Conservation (phyloP, 495 filamentous ascomycete genomes). For the Glutinoglossum americanum region DNA sequence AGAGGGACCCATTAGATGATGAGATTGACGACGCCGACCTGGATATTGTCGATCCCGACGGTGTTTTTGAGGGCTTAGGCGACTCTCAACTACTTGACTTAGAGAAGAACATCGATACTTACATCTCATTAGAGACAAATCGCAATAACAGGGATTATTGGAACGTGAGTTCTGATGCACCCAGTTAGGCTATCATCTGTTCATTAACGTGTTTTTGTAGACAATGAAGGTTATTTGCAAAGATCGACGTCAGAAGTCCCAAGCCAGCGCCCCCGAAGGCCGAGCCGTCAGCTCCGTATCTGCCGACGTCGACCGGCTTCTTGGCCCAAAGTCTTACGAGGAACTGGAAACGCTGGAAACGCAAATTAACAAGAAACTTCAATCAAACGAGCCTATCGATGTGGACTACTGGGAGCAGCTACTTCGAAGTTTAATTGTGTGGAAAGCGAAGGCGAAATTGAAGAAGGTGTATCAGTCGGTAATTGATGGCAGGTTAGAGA, state of each 20-base stretch:
- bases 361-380: conserved; percentile 64
- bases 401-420: conserved; percentile 96
- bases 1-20: conserved; percentile 57
- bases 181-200: not conserved
- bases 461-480: conserved; percentile 62
- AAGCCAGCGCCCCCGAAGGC: conserved; percentile 36
- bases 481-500: conserved; percentile 46
- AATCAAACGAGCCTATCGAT: conserved; percentile 80
- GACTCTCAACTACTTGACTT: conserved; percentile 52
- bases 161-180: conserved; percentile 28
- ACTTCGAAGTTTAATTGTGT: conserved; percentile 60
- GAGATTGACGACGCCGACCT: conserved; percentile 58
- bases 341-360: conserved; percentile 66
- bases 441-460: conserved; percentile 78
- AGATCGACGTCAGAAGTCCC: conserved; percentile 47
- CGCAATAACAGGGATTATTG: conserved; percentile 66
- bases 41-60: conserved; percentile 61
- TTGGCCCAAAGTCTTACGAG: conserved; percentile 70
- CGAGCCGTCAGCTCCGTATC: conserved; percentile 64
- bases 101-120: conserved; percentile 72
- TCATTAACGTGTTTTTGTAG: conserved; percentile 19
- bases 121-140: conserved; percentile 60
- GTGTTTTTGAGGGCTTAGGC: conserved; percentile 55
- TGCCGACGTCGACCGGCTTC: conserved; percentile 66
- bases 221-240: conserved; percentile 70